These are phyloP conservation scores for Pachyrhizus erosus DNA, from an alignment of 306 rosid genomes.

Conservation along the genomic window DNA sequence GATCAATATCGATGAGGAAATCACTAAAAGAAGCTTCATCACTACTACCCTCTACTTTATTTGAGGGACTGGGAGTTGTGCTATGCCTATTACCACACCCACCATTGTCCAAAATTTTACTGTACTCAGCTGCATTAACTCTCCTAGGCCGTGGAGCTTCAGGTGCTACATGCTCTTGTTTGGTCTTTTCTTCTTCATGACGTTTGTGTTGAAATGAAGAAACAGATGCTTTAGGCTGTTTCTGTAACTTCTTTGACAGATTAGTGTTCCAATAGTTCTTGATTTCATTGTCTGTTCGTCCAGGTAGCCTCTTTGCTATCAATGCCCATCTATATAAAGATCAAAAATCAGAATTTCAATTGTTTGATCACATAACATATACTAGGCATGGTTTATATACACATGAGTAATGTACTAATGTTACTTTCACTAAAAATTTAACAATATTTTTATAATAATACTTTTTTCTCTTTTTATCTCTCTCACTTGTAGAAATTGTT, in stretches of 20 bases:
- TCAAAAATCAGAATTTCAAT: neutral
- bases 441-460: neutral
- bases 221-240: neutral
- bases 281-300: conserved; percentile 92
- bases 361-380: neutral
- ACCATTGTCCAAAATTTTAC: neutral
- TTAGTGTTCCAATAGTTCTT: conserved; percentile 81
- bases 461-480: neutral
- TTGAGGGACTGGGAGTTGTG: conserved; percentile 19
- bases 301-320: conserved; percentile 84
- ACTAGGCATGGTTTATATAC: neutral
- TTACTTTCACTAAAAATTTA: neutral
- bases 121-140: conserved; percentile 25
- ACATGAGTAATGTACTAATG: neutral
- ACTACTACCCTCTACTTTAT: conserved; percentile 10
- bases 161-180: conserved; percentile 27
- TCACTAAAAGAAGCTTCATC: conserved; percentile 43
- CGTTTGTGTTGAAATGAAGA: conserved; percentile 12
- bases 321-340: conserved; percentile 66
- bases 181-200: neutral
- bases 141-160: conserved; percentile 43
- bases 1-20: conserved; percentile 47
- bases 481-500: neutral
- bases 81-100: neutral
- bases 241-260: conserved; percentile 46